Evolutionary conservation across 441 rosid genomes (phyloP).

Genomic region (Biscutella laevigata): DNA sequence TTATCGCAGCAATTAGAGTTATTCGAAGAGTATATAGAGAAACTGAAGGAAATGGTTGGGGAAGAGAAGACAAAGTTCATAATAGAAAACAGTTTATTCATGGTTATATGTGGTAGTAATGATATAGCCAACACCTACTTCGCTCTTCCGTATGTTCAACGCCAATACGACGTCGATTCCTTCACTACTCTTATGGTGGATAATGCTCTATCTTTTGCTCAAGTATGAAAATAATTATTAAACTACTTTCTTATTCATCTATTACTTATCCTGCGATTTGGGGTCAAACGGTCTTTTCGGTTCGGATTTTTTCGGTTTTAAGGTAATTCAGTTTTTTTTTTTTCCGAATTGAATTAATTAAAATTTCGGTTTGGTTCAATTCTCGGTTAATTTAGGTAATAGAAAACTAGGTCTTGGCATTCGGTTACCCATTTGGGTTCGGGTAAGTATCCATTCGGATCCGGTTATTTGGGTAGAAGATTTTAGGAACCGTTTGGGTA

Average conservation of each 20-base stretch:
- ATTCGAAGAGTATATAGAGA: conserved; percentile 44
- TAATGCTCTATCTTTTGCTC: conserved; percentile 39
- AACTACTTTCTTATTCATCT: not conserved
- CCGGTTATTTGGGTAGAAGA: too few species aligned
- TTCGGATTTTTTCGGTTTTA: too few species aligned
- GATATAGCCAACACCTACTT: conserved; percentile 61
- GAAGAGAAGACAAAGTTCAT: conserved; percentile 34
- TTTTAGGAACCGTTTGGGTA: too few species aligned
- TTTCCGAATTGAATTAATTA: too few species aligned
- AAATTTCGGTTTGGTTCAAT: too few species aligned
- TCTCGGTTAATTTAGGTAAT: too few species aligned
- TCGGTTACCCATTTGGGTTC: too few species aligned
- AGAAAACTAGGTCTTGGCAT: too few species aligned
- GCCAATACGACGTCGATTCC: conserved; percentile 34
- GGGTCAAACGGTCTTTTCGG: too few species aligned
- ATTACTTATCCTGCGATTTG: too few species aligned
- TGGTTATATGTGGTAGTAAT: conserved; percentile 50
- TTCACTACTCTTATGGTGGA: conserved; percentile 41
- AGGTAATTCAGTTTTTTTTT: too few species aligned
- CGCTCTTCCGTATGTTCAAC: conserved; percentile 22
- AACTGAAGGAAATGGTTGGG: conserved; percentile 40
- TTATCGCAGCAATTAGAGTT: conserved; percentile 35
- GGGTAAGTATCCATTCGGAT: too few species aligned
- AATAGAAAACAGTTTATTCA: conserved; percentile 30
- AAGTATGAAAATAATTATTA: conserved; percentile 26